phyloP scores from a whole-genome alignment of 495 filamentous ascomycete species.

The Xylaria cubensis region DNA sequence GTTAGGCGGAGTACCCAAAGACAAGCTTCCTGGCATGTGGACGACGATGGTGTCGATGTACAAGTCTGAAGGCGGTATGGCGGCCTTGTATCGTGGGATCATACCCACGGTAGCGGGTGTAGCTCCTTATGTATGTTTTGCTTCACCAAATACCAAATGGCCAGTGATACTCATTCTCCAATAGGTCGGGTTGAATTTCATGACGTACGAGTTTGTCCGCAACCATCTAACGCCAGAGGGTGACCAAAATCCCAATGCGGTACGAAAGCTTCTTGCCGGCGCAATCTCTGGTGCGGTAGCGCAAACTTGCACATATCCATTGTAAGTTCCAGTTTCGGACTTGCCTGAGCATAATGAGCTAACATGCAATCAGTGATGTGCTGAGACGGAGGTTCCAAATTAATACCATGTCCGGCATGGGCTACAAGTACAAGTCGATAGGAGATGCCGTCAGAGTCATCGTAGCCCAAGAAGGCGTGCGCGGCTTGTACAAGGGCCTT shows the following conservation, averaged over 20 bases:
- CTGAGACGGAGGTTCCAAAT: slow-evolving; percentile 96
- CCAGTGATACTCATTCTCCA: slow-evolving; percentile 33
- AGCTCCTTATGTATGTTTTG: slow-evolving; percentile 77
- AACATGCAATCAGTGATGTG: slow-evolving; percentile 70
- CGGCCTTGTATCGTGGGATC: slow-evolving; percentile 89
- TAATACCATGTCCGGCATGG: slow-evolving; percentile 99
- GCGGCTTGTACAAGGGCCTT: slow-evolving; percentile 89
- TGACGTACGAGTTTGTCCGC: slow-evolving; percentile 91
- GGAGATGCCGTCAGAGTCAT: slow-evolving; percentile 85
- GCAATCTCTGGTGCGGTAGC: slow-evolving; percentile 94
- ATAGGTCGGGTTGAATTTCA: slow-evolving; percentile 96
- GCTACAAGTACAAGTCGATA: slow-evolving; percentile 89
- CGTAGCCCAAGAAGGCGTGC: slow-evolving; percentile 70
- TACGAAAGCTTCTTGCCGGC: slow-evolving; percentile 85
- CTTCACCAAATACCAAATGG: not conserved
- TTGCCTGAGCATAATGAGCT: slow-evolving; percentile 17
- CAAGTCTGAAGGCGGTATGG: slow-evolving; percentile 83
- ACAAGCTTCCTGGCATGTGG: slow-evolving; percentile 92
- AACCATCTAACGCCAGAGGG: slow-evolving; percentile 87
- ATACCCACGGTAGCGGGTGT: slow-evolving; percentile 93
- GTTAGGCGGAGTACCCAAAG: slow-evolving; percentile 61
- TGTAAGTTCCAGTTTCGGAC: slow-evolving; percentile 62
- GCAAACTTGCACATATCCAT: slow-evolving; percentile 97
- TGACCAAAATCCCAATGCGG: slow-evolving; percentile 77
- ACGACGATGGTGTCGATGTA: slow-evolving; percentile 83